Base-by-base conservation (phyloP, 1,284 basidiomycete genomes). In the Apiotrichum akiyoshidainum region DNA sequence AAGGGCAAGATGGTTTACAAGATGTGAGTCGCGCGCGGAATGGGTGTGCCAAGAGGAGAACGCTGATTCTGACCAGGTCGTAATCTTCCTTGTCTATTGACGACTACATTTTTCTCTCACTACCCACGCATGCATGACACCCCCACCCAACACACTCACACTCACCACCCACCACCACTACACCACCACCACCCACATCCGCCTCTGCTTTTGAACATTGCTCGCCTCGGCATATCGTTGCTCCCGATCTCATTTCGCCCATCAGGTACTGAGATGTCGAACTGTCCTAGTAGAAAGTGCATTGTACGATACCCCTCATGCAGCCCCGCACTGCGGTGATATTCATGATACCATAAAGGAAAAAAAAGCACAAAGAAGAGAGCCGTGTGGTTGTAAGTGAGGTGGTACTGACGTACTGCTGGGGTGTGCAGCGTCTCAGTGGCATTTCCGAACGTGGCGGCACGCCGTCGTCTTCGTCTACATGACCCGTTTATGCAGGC, bases 1-100 rank as follows among this genome's bases (percentile, higher is more conserved):
- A 69, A 72, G 65, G 76, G 71, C 47, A 65, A 64, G 59, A 76
- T 80, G 69, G 68, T 71, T 39, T 81, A 80, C 73, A 80, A 80
- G 73, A 81, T 81, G 80, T 81, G 61, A 74, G 79, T 74, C 22
- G 21, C 22, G 16, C 17, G 49, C 26, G 6, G 42, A 58, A 57
- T 44, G 31, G 40, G 37, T 46, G n/a, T 6, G 11, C 5, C 1
- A 1, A 31, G 19, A 35, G 40, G 5, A 31, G 60, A 62, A 62
- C 52, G 65, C 69, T 72, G 61, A 72, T 70, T 42, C 68, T 72
- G 63, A 72, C 69, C 51, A 72, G 71, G 72, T 71, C 69, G 57
- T 71, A 68, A 71, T 65, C 56, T 53, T 40, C 10, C 19, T 21
- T 56, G n/a, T 46, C 5, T 22, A 35, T 22, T 6, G 19, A 37